Conservation (phyloP, 1,139 yeast species). For the Saccharomyces hybrid region DNA sequence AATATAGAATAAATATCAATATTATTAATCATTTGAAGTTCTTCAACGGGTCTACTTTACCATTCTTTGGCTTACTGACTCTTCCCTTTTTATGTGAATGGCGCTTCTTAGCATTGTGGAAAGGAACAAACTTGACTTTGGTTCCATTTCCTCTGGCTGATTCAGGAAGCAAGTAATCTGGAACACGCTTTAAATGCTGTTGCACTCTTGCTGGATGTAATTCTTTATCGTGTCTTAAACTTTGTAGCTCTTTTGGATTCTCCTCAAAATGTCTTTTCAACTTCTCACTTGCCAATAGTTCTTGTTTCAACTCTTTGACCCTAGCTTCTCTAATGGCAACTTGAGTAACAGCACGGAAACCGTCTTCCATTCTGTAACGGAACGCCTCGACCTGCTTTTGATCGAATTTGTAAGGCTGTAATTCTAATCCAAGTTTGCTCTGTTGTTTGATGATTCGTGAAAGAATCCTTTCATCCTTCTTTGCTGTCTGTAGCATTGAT, state of each 20-base stretch:
- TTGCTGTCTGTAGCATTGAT: conserved; percentile 63
- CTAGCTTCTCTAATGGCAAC: conserved; percentile 92
- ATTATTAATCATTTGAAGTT: conserved; percentile 36
- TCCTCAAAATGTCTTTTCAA: conserved; percentile 94
- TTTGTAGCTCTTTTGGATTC: conserved; percentile 89
- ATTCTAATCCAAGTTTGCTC: conserved; percentile 60
- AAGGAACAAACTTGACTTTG: conserved; percentile 70
- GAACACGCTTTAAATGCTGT: conserved; percentile 82
- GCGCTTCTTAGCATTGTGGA: conserved; percentile 48
- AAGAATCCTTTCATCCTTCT: conserved; percentile 80
- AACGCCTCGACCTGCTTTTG: conserved; percentile 91
- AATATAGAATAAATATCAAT: not conserved
- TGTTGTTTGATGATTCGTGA: conserved; percentile 73
- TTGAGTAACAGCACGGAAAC: conserved; percentile 88
- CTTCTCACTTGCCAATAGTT: conserved; percentile 80
- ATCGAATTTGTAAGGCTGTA: conserved; percentile 83
- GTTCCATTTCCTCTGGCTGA: conserved; percentile 55
- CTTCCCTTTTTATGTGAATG: conserved; percentile 37
- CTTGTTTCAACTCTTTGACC: conserved; percentile 80
- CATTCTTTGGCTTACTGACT: conserved; percentile 34
- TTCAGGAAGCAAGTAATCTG: conserved; percentile 83
- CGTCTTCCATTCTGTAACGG: conserved; percentile 95
- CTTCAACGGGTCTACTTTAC: conserved; percentile 67
- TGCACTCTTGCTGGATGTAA: conserved; percentile 78
- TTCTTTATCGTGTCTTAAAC: conserved; percentile 87